These are phyloP conservation scores for Phytophthora nicotianae DNA, from an alignment of 352 stramenopile genomes.

Conservation along the genomic window DNA sequence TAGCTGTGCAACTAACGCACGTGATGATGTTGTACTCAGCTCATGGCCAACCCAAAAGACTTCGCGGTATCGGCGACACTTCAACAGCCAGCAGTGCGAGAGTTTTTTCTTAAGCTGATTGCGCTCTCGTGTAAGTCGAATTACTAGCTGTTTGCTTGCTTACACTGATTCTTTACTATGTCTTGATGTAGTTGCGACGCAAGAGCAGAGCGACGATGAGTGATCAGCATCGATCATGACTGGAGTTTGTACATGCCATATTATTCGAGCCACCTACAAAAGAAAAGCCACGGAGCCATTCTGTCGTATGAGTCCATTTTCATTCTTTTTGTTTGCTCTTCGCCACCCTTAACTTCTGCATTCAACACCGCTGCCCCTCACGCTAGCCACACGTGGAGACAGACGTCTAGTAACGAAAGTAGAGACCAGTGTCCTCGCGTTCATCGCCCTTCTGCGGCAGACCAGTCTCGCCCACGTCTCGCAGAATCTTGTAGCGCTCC, in stretches of 20 bases:
- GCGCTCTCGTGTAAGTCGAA: constrained; percentile 52
- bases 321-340: constrained; percentile 43
- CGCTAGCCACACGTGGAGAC: constrained; percentile 5
- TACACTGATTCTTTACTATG: constrained; percentile 2
- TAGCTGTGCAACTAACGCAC: constrained; percentile 3
- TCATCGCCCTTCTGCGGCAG: constrained; percentile 72
- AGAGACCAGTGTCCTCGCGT: constrained; percentile 82
- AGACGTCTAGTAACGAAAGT: constrained; percentile 89
- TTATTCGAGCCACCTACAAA: constrained; percentile 1
- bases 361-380: constrained; percentile 14
- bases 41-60: constrained; percentile 57
- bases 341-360: constrained; percentile 28
- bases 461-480: constrained; percentile 80
- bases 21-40: constrained; percentile 31
- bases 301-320: constrained; percentile 37
- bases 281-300: constrained; percentile 10
- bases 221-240: constrained; percentile 6
- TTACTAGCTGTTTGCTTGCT: neutral
- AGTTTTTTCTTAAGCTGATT: constrained; percentile 75
- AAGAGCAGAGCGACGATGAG: constrained; percentile 32
- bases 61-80: constrained; percentile 42
- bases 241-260: neutral
- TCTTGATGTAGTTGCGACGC: constrained; percentile 31
- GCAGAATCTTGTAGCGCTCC: constrained; percentile 77
- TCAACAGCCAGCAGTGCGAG: constrained; percentile 42